Evolutionary conservation across 177 flowering plant genomes (phyloP), one percentile per base, ranked within the genome.

Genomic region (Vitis hybrid): DNA sequence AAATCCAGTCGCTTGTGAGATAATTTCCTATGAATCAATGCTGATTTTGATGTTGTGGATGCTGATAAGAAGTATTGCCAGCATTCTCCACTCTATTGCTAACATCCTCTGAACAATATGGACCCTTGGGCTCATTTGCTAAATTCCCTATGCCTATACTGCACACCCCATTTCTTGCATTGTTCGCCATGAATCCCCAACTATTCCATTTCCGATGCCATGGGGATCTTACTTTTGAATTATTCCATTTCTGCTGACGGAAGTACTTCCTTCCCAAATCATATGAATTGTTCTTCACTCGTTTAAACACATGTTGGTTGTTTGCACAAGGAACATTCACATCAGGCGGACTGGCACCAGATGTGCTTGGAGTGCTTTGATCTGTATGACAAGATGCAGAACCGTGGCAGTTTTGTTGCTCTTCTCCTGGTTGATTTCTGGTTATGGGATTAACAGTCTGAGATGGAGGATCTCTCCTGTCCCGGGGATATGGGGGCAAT

Each of bases 191-290:
- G 58, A 12, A 67, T 19, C 82, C 85, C 83, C 80, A 72, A 50
- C 71, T 71, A 71, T 70, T 81, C 78, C 82, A 76, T 5, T n/a
- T 79, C 71, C 84, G 66, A 11, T 73, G 13, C 93, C 91, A 83
- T 13, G 92, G 93, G 14, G 89, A 84, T 15, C 71, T 69, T 22
- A 59, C 5, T 22, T 73, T 80, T 13, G 69, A 29, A 61, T 73
- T 74, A 66, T 82, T 85, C 87, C 82, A 77, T 68, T 86, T 93
- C 74, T 85, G 88, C 81, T 88, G 94, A 76, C 83, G 81, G 67
- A 86, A 86, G 77, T 80, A 83, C 67, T 82, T 86, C 81, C 77
- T 82, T 31, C 90, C 87, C 74, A 88, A 64, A 74, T 71, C 82
- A 72, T 74, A 20, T 3, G 86, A 77, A 16, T 77, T 53, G 19